phyloP scores from a whole-genome alignment of 306 rosid genomes.

The Arachis stenosperma region DNA sequence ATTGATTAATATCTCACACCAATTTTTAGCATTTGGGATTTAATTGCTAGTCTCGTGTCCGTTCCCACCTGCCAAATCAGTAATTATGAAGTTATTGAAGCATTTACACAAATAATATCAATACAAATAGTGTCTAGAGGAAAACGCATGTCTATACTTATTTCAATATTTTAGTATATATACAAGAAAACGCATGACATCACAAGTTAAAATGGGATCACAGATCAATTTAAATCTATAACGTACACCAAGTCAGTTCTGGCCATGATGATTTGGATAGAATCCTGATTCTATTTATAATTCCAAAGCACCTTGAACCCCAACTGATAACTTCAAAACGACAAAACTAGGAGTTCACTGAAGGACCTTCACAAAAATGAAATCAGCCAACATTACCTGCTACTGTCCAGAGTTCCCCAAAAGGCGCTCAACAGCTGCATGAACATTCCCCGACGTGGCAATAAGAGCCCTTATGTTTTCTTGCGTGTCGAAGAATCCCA shows the following conservation, averaged over 20 bases:
- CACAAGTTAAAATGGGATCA: conserved; percentile 32
- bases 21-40: conserved; percentile 40
- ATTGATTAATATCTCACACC: conserved; percentile 45
- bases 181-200: conserved; percentile 38
- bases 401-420: conserved; percentile 77
- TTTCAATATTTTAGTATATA: conserved; percentile 40
- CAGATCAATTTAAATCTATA: conserved; percentile 36
- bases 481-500: conserved; percentile 91
- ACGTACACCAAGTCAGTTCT: conserved; percentile 43
- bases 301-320: conserved; percentile 39
- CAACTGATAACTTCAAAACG: conserved; percentile 40
- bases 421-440: conserved; percentile 86
- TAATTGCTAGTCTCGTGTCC: conserved; percentile 42
- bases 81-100: conserved; percentile 39
- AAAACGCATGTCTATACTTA: conserved; percentile 26
- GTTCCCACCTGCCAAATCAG: conserved; percentile 56
- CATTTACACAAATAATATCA: conserved; percentile 5
- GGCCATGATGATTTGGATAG: conserved; percentile 50
- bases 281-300: conserved; percentile 45
- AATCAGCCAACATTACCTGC: conserved; percentile 45
- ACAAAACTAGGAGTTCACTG: conserved; percentile 44
- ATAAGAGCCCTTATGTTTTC: conserved; percentile 84
- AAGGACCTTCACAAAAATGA: conserved; percentile 30
- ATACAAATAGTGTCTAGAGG: neutral
- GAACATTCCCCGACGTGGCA: conserved; percentile 84